Evolutionary conservation across 257 asterid genomes (phyloP).

Genomic region (Petunia secreta): DNA sequence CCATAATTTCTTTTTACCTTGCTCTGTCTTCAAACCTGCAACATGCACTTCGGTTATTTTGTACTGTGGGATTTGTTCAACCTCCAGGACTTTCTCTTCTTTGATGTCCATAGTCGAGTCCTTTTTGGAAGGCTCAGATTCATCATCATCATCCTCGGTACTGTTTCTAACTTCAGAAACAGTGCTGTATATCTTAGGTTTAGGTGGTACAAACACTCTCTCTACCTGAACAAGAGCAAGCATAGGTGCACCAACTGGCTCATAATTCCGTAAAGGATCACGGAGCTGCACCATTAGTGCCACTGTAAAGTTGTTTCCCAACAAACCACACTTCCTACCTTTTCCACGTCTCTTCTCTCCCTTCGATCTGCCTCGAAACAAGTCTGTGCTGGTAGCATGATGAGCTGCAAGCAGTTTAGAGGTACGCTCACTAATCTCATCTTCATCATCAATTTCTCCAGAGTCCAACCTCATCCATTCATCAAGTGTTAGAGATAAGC

Average conservation of each 20-base stretch:
- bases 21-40: constrained; percentile 75
- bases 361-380: constrained; percentile 65
- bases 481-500: constrained; percentile 83
- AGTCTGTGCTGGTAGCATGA: constrained; percentile 72
- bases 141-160: constrained; percentile 43
- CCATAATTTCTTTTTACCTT: constrained; percentile 79
- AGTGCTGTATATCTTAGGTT: constrained; percentile 69
- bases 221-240: constrained; percentile 97
- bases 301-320: constrained; percentile 90
- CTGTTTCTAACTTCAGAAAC: constrained; percentile 51
- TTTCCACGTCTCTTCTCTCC: constrained; percentile 79
- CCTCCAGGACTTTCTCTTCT: constrained; percentile 53
- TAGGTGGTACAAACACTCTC: constrained; percentile 87
- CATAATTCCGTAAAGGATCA: constrained; percentile 87
- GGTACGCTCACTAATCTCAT: constrained; percentile 68
- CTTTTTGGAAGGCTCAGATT: constrained; percentile 28
- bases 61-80: constrained; percentile 61
- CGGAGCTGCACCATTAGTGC: constrained; percentile 97
- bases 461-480: constrained; percentile 98
- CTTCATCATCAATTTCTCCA: constrained; percentile 78
- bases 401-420: constrained; percentile 88
- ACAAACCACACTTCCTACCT: constrained; percentile 70
- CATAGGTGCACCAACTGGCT: constrained; percentile 94
- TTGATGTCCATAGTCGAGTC: constrained; percentile 42
- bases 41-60: constrained; percentile 83